Percentiles rank a stretch among this genome's conserved stretches.
Evolutionary conservation across 1,284 basidiomycete genomes (phyloP).

Genomic region (Dichomitus squalens): DNA sequence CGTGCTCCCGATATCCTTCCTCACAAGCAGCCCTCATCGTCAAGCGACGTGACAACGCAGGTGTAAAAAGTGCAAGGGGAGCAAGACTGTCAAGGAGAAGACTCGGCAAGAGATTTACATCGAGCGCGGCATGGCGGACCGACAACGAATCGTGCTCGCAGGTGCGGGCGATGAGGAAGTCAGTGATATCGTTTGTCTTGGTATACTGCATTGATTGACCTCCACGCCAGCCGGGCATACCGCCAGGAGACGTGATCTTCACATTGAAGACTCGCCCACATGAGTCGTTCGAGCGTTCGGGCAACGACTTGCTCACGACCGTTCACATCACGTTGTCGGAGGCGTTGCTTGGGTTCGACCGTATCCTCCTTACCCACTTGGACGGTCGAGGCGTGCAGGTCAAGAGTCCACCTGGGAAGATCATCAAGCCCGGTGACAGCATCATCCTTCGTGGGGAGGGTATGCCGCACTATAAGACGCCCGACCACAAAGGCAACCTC

Average conservation of each 20-base stretch:
- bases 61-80: slow-evolving; percentile 96
- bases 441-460: slow-evolving; percentile 83
- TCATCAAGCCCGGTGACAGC: slow-evolving; percentile 73
- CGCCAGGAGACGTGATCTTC: slow-evolving; percentile 89
- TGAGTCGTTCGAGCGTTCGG: slow-evolving; percentile 79
- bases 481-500: slow-evolving; percentile 77
- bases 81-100: slow-evolving; percentile 85
- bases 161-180: slow-evolving; percentile 93
- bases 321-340: slow-evolving; percentile 90
- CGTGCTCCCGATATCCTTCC: slow-evolving; percentile 20
- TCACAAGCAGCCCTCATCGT: neutral
- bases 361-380: slow-evolving; percentile 85
- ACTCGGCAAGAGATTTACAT: slow-evolving; percentile 85
- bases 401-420: slow-evolving; percentile 70
- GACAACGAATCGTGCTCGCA: slow-evolving; percentile 83
- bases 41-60: slow-evolving; percentile 40
- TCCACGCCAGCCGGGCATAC: slow-evolving; percentile 66
- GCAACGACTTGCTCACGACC: slow-evolving; percentile 75
- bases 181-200: slow-evolving; percentile 6
- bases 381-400: slow-evolving; percentile 88
- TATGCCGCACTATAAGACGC: slow-evolving; percentile 77
- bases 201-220: neutral
- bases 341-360: slow-evolving; percentile 87
- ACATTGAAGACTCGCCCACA: slow-evolving; percentile 73
- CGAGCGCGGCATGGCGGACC: slow-evolving; percentile 87